phyloP scores from a whole-genome alignment of 2,329 filamentous ascomycete species.

The Neofusicoccum kwambonambiense region DNA sequence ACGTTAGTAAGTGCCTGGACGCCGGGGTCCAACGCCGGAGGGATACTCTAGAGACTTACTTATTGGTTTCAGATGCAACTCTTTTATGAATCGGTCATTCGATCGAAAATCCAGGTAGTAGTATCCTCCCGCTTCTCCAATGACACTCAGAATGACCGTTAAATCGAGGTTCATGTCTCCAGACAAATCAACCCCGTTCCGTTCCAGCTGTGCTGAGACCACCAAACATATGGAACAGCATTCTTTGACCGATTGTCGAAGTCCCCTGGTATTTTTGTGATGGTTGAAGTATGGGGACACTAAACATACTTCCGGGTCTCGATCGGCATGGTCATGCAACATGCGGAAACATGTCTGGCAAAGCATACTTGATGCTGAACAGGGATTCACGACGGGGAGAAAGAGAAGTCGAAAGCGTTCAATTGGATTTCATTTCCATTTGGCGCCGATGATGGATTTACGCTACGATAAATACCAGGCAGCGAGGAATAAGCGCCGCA shows the following conservation, averaged over 20 bases:
- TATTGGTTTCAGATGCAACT: neutral
- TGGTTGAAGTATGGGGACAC: conserved; percentile 19
- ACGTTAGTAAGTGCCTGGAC: neutral
- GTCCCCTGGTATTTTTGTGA: conserved; percentile 2
- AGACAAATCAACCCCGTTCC: neutral
- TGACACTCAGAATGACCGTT: neutral
- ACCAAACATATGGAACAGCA: conserved; percentile 20
- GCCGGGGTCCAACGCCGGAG: too few relatives aligned
- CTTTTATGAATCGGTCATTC: neutral
- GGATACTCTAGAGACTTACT: neutral
- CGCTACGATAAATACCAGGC: neutral
- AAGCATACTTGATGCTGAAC: conserved; percentile 3
- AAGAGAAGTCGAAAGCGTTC: neutral
- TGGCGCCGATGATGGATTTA: neutral
- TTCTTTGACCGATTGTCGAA: conserved; percentile 9
- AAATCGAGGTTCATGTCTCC: neutral
- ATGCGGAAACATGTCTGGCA: conserved; percentile 19
- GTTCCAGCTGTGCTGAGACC: conserved; percentile 9
- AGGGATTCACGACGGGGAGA: neutral
- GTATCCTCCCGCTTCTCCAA: neutral
- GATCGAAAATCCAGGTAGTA: conserved; percentile 17
- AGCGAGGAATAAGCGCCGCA: neutral
- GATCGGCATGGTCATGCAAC: conserved; percentile 18
- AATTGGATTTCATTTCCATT: neutral
- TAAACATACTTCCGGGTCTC: too few relatives aligned